Evolutionary conservation across 2,329 filamentous ascomycete species (phyloP), one percentile per base, ranked within the genome.

Genomic region (Colletotrichum magnum): DNA sequence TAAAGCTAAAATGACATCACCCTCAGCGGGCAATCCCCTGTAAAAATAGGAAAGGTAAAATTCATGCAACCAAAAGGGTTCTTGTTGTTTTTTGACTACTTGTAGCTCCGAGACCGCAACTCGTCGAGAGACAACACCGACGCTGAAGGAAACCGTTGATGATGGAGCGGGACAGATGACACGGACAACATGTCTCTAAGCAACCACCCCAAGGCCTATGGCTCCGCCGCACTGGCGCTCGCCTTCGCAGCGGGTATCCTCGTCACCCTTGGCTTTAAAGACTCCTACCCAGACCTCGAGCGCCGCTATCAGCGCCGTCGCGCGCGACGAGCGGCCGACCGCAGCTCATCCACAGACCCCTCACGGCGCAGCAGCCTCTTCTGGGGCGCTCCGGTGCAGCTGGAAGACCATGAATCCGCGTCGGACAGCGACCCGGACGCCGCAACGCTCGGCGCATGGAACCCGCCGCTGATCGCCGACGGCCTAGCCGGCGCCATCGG

Each of bases 401-500:
- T 91, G 18, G 85, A 90, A 74, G 88, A 90, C 75, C 85, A 84
- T 70, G 87, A 90, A 70, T 76, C 81, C 51, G 75, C 73, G 62
- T 74, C 64, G 15, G 77, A 74, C 57, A 74, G 69, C 73, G 76
- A 73, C 50, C 62, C 64, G 24, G 63, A 71, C 32, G 18, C 72
- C 36, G 15, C 71, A 70, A 53, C 71, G 73, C 61, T 63, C 72
- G 58, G 68, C 76, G 43, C 58, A 28, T 70, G 73, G 77, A 68
- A 69, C 56, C 66, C 64, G 61, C 71, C 62, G 6, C 41, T 70
- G 69, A 89, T 95, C 64, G 89, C 90, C 15, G 88, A 93, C 64
- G 96, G 96, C 18, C 93, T 99, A 69, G 94, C 97, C 79, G 93
- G 92, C 53, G 94, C 93, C 77, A 98, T 99, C 77, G 96, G 96